These are phyloP conservation scores for Avena eriantha DNA, from an alignment of 176 grass and related monocot genomes.

Conservation along the genomic window DNA sequence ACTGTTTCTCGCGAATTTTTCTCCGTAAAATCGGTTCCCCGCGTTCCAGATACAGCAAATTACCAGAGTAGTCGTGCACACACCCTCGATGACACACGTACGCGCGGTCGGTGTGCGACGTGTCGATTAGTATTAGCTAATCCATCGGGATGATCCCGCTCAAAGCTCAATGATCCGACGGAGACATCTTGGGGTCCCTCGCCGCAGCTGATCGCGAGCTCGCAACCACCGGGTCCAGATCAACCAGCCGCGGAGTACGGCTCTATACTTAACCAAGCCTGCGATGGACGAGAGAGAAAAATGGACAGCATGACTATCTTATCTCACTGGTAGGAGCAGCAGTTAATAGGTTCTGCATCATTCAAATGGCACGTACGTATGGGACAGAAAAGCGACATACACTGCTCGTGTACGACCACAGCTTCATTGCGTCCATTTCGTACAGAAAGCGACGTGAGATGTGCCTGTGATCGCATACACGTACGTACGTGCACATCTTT, in stretches of 20 bases:
- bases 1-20: background rate
- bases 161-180: background rate
- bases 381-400: background rate
- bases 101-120: background rate
- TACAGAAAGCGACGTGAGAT: no score
- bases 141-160: constrained; percentile 5
- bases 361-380: background rate
- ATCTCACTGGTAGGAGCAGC: background rate
- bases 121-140: background rate
- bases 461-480: background rate
- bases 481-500: background rate
- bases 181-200: background rate
- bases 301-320: no score
- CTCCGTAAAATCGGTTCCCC: background rate
- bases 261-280: background rate
- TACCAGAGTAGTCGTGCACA: background rate
- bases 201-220: background rate
- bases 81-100: background rate
- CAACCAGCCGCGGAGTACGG: background rate
- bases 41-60: background rate
- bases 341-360: background rate
- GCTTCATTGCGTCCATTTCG: background rate
- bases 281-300: background rate
- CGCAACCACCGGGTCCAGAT: background rate
- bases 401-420: background rate